Conservation (phyloP, 768 basidiomycete species). For the Trametes cingulata region DNA sequence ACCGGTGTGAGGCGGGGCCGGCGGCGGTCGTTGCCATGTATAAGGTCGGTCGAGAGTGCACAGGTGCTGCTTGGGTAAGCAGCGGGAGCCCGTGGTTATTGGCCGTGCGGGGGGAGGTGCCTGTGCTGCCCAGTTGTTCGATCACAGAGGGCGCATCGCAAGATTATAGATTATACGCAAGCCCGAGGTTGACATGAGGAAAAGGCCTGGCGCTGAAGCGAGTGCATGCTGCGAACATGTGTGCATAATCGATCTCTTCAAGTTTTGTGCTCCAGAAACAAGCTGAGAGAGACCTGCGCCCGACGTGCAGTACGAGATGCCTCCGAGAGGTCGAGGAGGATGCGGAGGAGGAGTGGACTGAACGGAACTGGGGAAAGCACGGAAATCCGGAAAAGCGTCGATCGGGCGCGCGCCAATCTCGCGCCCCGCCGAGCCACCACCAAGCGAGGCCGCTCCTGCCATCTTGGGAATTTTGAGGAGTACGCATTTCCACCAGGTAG, state of each 20-base stretch:
- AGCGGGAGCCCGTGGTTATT: neutral
- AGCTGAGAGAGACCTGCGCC: neutral
- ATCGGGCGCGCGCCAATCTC: conserved; percentile 16
- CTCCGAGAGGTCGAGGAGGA: neutral
- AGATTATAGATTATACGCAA: neutral
- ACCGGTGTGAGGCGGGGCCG: neutral
- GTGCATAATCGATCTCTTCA: neutral
- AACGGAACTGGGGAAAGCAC: neutral
- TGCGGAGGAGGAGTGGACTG: neutral
- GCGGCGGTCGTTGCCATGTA: neutral
- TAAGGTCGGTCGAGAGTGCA: neutral
- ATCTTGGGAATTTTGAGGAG: conserved; percentile 15
- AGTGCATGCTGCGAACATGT: conserved; percentile 15
- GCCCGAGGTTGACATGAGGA: conserved; percentile 10
- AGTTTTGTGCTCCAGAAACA: neutral
- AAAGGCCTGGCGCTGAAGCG: conserved; percentile 19
- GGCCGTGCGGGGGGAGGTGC: neutral
- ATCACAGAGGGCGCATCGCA: neutral
- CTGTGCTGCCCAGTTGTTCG: neutral
- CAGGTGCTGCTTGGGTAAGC: neutral
- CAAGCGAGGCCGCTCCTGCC: conserved; percentile 1
- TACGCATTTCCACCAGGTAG: neutral
- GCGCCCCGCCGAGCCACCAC: neutral
- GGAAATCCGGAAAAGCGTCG: conserved; percentile 6
- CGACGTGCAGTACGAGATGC: neutral